Conservation (phyloP, 139 green algal species). For the Volvox reticuliferus region DNA sequence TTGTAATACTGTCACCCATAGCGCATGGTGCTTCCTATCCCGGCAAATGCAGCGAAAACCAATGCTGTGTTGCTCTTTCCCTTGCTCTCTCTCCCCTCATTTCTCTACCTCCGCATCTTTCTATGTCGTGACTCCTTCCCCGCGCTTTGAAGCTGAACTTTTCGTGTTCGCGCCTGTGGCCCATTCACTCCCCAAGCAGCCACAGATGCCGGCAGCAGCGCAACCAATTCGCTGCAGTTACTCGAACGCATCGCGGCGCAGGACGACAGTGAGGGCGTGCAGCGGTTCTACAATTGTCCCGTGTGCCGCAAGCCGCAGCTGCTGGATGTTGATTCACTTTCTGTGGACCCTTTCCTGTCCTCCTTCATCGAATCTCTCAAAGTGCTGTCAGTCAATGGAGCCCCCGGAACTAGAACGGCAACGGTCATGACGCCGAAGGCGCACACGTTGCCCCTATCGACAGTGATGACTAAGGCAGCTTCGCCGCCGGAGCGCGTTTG, state of each 20-base stretch:
- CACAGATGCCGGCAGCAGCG: background rate
- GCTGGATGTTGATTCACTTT: slow-evolving; percentile 82
- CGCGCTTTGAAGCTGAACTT: background rate
- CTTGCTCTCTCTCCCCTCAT: background rate
- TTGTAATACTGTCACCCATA: no score
- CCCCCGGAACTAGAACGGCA: background rate
- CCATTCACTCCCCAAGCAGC: background rate
- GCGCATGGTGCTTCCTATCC: no score
- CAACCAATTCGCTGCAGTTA: background rate
- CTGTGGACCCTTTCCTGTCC: slow-evolving; percentile 78
- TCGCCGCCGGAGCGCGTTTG: background rate
- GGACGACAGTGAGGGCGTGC: slow-evolving; percentile 19
- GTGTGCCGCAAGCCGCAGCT: slow-evolving; percentile 84
- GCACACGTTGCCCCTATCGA: background rate
- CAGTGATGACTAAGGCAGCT: background rate
- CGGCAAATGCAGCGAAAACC: no score
- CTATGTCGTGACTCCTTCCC: background rate
- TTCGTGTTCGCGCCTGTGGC: background rate
- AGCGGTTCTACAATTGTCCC: slow-evolving; percentile 79
- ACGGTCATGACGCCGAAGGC: background rate
- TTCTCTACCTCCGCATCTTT: background rate
- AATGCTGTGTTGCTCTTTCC: no score
- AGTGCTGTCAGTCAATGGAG: slow-evolving; percentile 26
- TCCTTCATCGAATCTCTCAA: slow-evolving; percentile 77
- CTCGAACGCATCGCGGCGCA: slow-evolving; percentile 47